Conservation (phyloP, 345 rosid species). For the Linum lewisii region DNA sequence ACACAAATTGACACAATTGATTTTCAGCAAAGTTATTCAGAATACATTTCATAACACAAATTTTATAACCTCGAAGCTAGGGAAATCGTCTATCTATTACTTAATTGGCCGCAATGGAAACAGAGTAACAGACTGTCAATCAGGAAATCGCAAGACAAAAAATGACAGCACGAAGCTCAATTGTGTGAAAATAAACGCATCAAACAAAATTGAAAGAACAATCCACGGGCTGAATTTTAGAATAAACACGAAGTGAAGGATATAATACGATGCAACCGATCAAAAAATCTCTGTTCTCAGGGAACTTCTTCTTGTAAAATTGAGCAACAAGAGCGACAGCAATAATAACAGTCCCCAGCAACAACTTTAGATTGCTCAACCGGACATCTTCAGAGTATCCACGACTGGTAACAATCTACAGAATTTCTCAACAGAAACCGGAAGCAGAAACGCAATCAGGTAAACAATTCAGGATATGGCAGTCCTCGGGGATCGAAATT, state of each 20-base stretch:
- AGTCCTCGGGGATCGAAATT: too few species aligned
- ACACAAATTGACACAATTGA: too few species aligned
- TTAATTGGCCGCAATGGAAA: too few species aligned
- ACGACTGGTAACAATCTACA: slow-evolving; percentile 66
- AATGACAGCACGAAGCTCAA: slow-evolving; percentile 4
- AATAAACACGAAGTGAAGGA: slow-evolving; percentile 36
- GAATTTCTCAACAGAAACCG: background rate
- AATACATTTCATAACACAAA: too few species aligned
- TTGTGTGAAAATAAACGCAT: slow-evolving; percentile 1
- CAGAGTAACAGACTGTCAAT: too few species aligned
- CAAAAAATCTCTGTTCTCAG: slow-evolving; percentile 76
- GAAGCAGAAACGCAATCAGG: background rate
- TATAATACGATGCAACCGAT: slow-evolving; percentile 85
- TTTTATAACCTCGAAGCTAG: too few species aligned
- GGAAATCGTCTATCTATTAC: too few species aligned
- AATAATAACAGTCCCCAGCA: slow-evolving; percentile 60
- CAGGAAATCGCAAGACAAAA: too few species aligned
- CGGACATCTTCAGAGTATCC: slow-evolving; percentile 82
- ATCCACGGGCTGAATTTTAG: background rate
- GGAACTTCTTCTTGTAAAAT: slow-evolving; percentile 98
- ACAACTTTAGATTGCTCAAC: slow-evolving; percentile 70
- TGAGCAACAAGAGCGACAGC: slow-evolving; percentile 82
- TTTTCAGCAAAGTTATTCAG: too few species aligned
- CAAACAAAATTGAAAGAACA: background rate
- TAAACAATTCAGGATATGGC: background rate